Evolutionary conservation across 129 eudicot species (phyloP).

Genomic region (Chrysanthemum lavandulifolium): DNA sequence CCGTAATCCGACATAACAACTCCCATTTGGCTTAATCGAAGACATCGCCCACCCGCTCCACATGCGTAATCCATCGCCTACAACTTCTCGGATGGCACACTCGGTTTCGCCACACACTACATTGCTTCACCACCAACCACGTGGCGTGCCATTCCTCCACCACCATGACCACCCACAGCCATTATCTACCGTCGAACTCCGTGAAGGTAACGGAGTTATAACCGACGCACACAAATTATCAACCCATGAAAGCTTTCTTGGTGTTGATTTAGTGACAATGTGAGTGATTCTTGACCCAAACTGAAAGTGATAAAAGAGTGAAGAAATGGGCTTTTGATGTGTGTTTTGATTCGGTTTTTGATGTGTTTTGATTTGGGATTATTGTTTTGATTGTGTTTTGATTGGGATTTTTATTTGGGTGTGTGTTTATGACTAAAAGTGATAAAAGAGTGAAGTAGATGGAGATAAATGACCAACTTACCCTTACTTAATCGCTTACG

Average conservation of each 20-base stretch:
- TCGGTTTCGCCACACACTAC: conserved; percentile 99
- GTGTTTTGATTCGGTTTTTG: too few species aligned
- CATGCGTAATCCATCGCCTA: conserved; percentile 93
- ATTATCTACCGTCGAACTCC: conserved; percentile 26
- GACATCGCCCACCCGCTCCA: conserved; percentile 84
- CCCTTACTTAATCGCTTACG: too few species aligned
- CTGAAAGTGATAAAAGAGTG: conserved; percentile 37
- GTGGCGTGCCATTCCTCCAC: conserved; percentile 31
- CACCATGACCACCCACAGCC: conserved; percentile 14
- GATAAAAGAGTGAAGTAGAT: too few species aligned
- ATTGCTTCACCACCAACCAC: conserved; percentile 25
- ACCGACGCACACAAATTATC: conserved; percentile 35
- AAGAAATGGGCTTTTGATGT: too few species aligned
- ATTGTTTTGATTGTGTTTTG: too few species aligned
- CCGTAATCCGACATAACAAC: conserved; percentile 66
- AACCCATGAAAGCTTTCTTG: conserved; percentile 59
- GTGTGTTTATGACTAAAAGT: too few species aligned
- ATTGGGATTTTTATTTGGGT: too few species aligned
- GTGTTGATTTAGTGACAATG: conserved; percentile 34
- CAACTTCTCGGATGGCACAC: conserved; percentile 82
- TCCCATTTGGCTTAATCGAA: conserved; percentile 63
- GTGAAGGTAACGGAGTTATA: conserved; percentile 30
- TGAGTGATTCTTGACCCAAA: conserved; percentile 52
- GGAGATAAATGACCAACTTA: too few species aligned
- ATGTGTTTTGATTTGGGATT: too few species aligned